phyloP scores from a whole-genome alignment of 495 filamentous ascomycete genomes.

The Penicillium mononematosum region DNA sequence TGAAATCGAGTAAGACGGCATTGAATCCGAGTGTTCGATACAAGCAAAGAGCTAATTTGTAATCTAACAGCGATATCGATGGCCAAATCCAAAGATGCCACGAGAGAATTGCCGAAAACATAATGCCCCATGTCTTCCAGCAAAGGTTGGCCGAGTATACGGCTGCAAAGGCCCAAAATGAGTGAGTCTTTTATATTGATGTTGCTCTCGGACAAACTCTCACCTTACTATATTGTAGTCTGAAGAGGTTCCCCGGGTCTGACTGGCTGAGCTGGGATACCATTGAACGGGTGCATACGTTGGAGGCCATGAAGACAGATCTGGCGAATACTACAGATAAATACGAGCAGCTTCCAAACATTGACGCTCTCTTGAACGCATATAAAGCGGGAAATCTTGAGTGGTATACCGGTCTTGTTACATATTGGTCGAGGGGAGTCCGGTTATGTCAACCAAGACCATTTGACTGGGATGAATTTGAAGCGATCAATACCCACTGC shows the following conservation, averaged over 20 bases:
- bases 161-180: neutral
- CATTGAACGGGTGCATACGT: neutral
- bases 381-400: neutral
- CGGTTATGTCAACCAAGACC: neutral
- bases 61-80: neutral
- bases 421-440: slow-evolving; percentile 12
- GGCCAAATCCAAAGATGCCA: slow-evolving; percentile 16
- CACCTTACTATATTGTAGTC: neutral
- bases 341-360: slow-evolving; percentile 2
- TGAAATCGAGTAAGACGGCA: neutral
- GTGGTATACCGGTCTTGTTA: slow-evolving; percentile 1
- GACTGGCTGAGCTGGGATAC: neutral
- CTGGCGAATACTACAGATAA: neutral
- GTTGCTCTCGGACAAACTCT: neutral
- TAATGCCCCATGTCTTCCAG: slow-evolving; percentile 11
- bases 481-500: neutral
- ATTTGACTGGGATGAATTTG: slow-evolving; percentile 15
- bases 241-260: neutral
- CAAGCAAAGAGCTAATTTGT: neutral
- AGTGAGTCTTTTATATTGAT: neutral
- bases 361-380: slow-evolving; percentile 4
- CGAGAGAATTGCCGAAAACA: slow-evolving; percentile 14
- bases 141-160: slow-evolving; percentile 8
- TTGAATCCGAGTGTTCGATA: neutral
- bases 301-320: slow-evolving; percentile 4